Evolutionary conservation across 164 flowering plant species (phyloP).

Genomic region (Berberis thunbergii): DNA sequence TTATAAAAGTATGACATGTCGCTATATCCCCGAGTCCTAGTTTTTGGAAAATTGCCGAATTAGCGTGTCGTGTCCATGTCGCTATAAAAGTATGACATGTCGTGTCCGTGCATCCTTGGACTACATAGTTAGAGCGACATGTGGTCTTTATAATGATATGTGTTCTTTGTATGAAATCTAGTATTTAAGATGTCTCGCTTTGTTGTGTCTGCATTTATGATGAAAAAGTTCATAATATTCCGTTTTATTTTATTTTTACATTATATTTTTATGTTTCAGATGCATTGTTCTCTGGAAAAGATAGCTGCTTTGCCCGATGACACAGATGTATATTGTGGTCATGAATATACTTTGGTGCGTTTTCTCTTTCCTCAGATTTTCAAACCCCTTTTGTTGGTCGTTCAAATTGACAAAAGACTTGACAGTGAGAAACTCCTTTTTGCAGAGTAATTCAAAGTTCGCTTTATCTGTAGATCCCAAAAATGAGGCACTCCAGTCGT

Average conservation of each 20-base stretch:
- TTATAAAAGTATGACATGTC: too few species aligned
- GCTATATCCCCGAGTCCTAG: too few species aligned
- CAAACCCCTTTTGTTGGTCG: background rate
- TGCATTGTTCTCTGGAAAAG: constrained; percentile 69
- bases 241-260: background rate
- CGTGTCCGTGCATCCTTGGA: too few species aligned
- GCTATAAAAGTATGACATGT: too few species aligned
- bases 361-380: constrained; percentile 3
- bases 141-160: background rate
- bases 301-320: constrained; percentile 70
- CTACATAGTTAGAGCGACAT: background rate
- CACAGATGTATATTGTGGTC: constrained; percentile 84
- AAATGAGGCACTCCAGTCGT: constrained; percentile 63
- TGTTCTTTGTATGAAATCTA: too few species aligned
- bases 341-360: constrained; percentile 85
- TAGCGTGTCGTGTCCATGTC: too few species aligned
- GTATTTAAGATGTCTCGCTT: too few species aligned
- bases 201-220: background rate
- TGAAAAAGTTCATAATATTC: background rate
- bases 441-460: constrained; percentile 90
- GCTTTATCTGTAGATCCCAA: constrained; percentile 82
- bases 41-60: too few species aligned
- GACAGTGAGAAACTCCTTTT: constrained; percentile 8
- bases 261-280: constrained; percentile 37
- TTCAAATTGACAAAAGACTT: background rate